Evolutionary conservation across 164 flowering plant species (phyloP).

Genomic region (Macadamia integrifolia): DNA sequence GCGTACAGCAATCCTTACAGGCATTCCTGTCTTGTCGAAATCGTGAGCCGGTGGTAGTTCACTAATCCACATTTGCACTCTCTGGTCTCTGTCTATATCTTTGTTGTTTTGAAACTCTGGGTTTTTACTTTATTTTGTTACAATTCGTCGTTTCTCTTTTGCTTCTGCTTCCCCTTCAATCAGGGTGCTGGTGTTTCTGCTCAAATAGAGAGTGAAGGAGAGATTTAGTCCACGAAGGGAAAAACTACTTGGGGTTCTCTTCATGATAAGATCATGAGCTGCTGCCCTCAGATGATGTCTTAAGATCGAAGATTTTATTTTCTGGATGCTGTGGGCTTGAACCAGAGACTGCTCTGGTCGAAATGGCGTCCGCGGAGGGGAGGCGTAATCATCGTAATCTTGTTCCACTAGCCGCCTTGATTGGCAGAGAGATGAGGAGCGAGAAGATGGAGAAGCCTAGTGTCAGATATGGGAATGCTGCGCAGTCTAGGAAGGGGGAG

Average conservation of each 20-base stretch:
- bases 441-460: slow-evolving; percentile 75
- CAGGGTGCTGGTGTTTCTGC: neutral
- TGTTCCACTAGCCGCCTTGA: slow-evolving; percentile 64
- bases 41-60: neutral
- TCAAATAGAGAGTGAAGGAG: neutral
- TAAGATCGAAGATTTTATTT: slow-evolving; percentile 6
- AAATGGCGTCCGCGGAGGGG: slow-evolving; percentile 47
- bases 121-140: no score
- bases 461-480: slow-evolving; percentile 56
- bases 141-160: neutral
- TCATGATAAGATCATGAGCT: neutral
- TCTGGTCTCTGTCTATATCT: neutral
- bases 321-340: slow-evolving; percentile 1
- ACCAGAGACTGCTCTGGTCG: slow-evolving; percentile 4
- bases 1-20: neutral
- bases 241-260: no score
- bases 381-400: slow-evolving; percentile 35
- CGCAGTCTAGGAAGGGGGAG: slow-evolving; percentile 61
- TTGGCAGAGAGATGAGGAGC: slow-evolving; percentile 54
- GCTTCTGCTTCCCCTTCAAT: neutral
- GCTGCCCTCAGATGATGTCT: neutral
- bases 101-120: neutral
- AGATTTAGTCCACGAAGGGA: no score
- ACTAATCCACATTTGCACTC: neutral
- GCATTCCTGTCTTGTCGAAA: neutral